Evolutionary conservation across 352 stramenopile genomes (phyloP), one percentile per base, ranked within the genome.

Genomic region (Elongisporangium anandrum): DNA sequence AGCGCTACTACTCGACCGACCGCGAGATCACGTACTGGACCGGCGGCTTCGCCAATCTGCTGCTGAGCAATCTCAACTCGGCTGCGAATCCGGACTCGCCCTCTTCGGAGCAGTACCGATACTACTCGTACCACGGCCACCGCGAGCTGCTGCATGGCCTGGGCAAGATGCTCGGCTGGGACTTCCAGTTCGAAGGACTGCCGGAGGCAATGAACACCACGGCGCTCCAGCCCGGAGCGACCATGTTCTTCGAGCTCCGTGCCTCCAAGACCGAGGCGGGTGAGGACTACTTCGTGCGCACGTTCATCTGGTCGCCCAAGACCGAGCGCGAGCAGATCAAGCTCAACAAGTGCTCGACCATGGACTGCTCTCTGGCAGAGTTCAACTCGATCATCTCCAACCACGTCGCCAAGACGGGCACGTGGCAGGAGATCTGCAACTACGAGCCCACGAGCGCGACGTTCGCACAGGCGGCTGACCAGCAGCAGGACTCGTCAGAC

Each of bases 11-110:
- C 69, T 77, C 79, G 20, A 90, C 85, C 19, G 78, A 88, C 21
- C 81, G 81, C 38, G 72, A 78, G 57, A 76, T 94, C 61, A 94
- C 85, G 51, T 94, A 94, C 73, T 94, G 85, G 85, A 80, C 88
- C 48, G 85, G 81, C 41, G 85, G 81, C 16, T 94, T 94, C 65
- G 66, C 69, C 0, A 72, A 88, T 20, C 61, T 94, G 56, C 66
- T 94, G 53, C 60, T 94, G 3, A 69, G 67, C 51, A 90, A 84
- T 6, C 63, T 94, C 21, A 72, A 84, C 53, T 74, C 54, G 6
- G 78, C 76, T 24, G 77, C 81, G 51, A 72, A 81, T 9, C 66
- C 79, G 17, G 67, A 59, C 6, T 79, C 70, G 13, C 82, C 81
- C n/a, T 81, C 73, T 26, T 19, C 53, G 12, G 56, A 56, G 2